Conservation (phyloP, 2,329 filamentous ascomycete genomes). For the Arthroderma sp. region DNA sequence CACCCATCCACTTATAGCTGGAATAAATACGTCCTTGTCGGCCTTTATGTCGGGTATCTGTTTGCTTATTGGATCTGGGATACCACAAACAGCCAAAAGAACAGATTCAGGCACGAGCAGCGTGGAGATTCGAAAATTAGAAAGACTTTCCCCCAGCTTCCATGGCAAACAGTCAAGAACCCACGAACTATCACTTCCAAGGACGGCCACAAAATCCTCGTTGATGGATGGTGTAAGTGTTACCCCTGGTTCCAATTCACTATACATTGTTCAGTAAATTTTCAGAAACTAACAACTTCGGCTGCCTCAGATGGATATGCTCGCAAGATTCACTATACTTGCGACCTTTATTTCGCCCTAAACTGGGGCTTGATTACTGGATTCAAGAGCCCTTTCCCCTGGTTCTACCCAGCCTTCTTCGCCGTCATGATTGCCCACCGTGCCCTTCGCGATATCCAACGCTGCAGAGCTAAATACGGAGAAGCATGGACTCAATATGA, state of each 20-base stretch:
- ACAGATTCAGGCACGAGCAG: slow-evolving; percentile 72
- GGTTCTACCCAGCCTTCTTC: slow-evolving; percentile 83
- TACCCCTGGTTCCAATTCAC: not conserved
- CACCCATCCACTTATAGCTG: slow-evolving; percentile 63
- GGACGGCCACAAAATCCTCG: slow-evolving; percentile 62
- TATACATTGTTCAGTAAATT: not conserved
- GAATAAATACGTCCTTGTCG: slow-evolving; percentile 53
- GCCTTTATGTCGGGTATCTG: slow-evolving; percentile 58
- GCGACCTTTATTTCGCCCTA: slow-evolving; percentile 64
- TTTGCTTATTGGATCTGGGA: slow-evolving; percentile 88
- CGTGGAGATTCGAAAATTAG: slow-evolving; percentile 49
- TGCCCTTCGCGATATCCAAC: slow-evolving; percentile 59
- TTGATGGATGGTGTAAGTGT: slow-evolving; percentile 66
- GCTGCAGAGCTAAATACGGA: slow-evolving; percentile 66
- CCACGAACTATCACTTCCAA: slow-evolving; percentile 63
- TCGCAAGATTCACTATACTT: slow-evolving; percentile 70
- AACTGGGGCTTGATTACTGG: slow-evolving; percentile 72
- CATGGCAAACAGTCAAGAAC: slow-evolving; percentile 71
- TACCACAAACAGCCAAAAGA: slow-evolving; percentile 86
- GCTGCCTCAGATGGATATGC: slow-evolving; percentile 47
- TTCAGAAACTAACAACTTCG: not conserved
- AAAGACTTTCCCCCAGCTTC: slow-evolving; percentile 79
- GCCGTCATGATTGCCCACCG: slow-evolving; percentile 67
- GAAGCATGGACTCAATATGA: slow-evolving; percentile 73
- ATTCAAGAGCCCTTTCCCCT: slow-evolving; percentile 69